phyloP scores from a whole-genome alignment of 1,284 basidiomycete genomes.

The Ustilago bromivora region DNA sequence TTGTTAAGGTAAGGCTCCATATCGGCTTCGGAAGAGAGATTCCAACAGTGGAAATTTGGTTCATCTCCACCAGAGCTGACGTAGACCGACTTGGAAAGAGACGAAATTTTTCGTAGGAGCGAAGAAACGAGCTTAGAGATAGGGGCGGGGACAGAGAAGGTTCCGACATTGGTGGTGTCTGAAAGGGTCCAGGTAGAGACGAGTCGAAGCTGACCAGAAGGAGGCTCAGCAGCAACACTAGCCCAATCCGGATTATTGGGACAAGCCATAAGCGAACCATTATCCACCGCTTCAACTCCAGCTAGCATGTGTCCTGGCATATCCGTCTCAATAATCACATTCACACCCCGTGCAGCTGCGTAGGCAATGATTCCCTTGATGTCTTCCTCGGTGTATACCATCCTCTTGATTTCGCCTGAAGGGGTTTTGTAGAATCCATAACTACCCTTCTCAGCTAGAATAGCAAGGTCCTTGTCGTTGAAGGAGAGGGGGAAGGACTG shows the following conservation, averaged over 20 bases:
- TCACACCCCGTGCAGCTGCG: constrained; percentile 81
- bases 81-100: constrained; percentile 75
- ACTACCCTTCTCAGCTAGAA: constrained; percentile 78
- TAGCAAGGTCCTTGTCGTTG: constrained; percentile 73
- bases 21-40: constrained; percentile 44
- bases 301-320: constrained; percentile 83
- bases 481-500: constrained; percentile 77
- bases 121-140: constrained; percentile 58
- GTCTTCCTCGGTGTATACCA: constrained; percentile 76
- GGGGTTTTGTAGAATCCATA: constrained; percentile 73
- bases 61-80: constrained; percentile 88
- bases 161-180: constrained; percentile 71
- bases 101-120: constrained; percentile 55
- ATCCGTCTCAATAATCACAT: constrained; percentile 79
- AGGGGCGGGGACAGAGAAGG: constrained; percentile 70
- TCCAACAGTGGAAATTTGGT: constrained; percentile 79
- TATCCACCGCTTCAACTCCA: constrained; percentile 76
- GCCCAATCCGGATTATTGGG: constrained; percentile 76
- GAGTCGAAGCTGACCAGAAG: constrained; percentile 78
- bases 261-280: constrained; percentile 80
- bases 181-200: constrained; percentile 71
- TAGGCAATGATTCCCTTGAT: constrained; percentile 78
- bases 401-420: constrained; percentile 15
- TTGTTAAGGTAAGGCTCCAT: constrained; percentile 71
- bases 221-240: constrained; percentile 74